Evolutionary conservation across 495 filamentous ascomycete species (phyloP).

Genomic region (Sabuloglossum arenarium): DNA sequence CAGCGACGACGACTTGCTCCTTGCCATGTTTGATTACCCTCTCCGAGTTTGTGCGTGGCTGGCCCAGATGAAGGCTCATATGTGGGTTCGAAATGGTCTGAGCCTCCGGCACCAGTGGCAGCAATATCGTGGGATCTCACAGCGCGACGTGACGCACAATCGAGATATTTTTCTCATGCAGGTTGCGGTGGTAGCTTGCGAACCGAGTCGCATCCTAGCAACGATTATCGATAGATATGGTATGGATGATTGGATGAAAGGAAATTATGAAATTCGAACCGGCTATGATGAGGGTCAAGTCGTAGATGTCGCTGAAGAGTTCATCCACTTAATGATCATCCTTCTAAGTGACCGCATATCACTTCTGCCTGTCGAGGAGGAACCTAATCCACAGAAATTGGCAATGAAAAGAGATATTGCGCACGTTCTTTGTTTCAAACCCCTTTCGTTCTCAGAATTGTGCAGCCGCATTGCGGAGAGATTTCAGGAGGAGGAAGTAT

Average conservation of each 20-base stretch:
- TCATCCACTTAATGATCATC: constrained; percentile 83
- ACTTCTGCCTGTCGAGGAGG: constrained; percentile 49
- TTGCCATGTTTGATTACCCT: constrained; percentile 82
- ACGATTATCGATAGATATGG: constrained; percentile 82
- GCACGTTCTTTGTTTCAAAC: constrained; percentile 89
- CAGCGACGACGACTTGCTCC: constrained; percentile 59
- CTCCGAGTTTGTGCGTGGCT: constrained; percentile 89
- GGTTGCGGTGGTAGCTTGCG: constrained; percentile 65
- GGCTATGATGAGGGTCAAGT: constrained; percentile 69
- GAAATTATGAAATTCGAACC: constrained; percentile 44
- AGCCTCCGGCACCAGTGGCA: constrained; percentile 87
- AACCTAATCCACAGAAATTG: constrained; percentile 38
- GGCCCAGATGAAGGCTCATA: constrained; percentile 89
- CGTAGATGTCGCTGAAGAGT: constrained; percentile 84
- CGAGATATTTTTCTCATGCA: constrained; percentile 91
- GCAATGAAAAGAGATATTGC: constrained; percentile 75
- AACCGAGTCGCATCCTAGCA: constrained; percentile 60
- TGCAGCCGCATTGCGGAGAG: constrained; percentile 62
- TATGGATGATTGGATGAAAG: constrained; percentile 74
- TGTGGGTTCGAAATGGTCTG: constrained; percentile 97
- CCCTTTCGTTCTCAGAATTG: constrained; percentile 81
- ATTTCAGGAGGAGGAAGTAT: constrained; percentile 62
- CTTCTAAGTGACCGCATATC: constrained; percentile 72
- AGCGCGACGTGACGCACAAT: constrained; percentile 80
- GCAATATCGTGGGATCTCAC: constrained; percentile 69